Conservation (phyloP, 83 land plant species). For the Larix sibirica region DNA sequence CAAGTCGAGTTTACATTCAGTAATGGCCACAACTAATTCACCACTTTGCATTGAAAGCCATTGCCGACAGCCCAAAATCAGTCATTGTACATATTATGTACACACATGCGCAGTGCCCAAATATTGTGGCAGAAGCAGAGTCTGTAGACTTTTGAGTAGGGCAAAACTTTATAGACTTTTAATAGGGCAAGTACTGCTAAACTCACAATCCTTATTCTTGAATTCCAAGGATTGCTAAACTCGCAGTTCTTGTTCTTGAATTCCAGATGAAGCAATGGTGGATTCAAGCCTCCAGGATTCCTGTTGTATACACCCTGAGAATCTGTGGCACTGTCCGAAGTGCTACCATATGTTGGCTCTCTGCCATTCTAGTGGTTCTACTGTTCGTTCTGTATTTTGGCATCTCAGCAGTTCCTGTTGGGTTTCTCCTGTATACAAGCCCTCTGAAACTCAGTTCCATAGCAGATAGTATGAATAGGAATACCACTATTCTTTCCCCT, state of each 20-base stretch:
- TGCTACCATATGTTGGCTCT: slow-evolving; percentile 3
- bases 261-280: not conserved
- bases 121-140: too few species aligned
- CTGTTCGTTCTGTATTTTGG: not conserved
- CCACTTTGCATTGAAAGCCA: too few species aligned
- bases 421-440: not conserved
- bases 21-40: too few species aligned
- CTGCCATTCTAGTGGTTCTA: not conserved
- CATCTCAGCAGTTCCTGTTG: not conserved
- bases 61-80: too few species aligned
- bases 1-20: too few species aligned
- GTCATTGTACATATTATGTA: too few species aligned
- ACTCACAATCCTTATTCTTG: too few species aligned
- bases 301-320: not conserved
- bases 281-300: not conserved
- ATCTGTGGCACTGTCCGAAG: not conserved
- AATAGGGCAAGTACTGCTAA: too few species aligned
- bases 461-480: too few species aligned
- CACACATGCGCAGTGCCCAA: too few species aligned
- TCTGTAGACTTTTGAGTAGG: too few species aligned
- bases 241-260: not conserved
- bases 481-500: too few species aligned
- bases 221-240: not conserved
- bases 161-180: not conserved
- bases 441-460: not conserved